These are phyloP conservation scores for Solanum hybrid DNA, from an alignment of 305 asterid species.

Conservation along the genomic window DNA sequence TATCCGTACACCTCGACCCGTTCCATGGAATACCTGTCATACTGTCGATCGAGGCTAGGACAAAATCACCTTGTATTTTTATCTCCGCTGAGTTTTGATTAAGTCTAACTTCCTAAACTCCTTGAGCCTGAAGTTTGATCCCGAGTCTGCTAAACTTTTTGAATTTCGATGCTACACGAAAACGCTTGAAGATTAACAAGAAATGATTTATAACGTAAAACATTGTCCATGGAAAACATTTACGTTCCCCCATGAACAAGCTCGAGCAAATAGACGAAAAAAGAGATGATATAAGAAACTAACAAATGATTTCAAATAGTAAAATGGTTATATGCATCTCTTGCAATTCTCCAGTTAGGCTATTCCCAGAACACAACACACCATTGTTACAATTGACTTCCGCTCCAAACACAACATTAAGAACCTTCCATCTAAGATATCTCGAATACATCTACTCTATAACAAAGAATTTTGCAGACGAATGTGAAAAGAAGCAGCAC, in stretches of 20 bases:
- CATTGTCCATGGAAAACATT: neutral
- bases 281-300: neutral
- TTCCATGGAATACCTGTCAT: neutral
- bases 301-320: neutral
- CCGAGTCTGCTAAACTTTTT: neutral
- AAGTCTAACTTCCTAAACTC: neutral
- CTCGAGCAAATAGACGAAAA: neutral
- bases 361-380: neutral
- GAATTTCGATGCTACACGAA: neutral
- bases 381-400: neutral
- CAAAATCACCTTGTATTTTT: neutral
- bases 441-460: neutral
- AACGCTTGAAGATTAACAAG: neutral
- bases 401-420: neutral
- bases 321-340: neutral
- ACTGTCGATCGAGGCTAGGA: neutral
- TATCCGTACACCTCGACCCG: neutral
- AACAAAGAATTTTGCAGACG: neutral
- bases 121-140: neutral
- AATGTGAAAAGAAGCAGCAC: neutral
- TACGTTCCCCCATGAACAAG: neutral
- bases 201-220: neutral
- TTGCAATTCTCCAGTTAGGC: neutral
- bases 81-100: no score
- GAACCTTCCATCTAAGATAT: neutral